Base-by-base conservation (phyloP, 257 asterid genomes). In the Nicotiana obtusifolia region DNA sequence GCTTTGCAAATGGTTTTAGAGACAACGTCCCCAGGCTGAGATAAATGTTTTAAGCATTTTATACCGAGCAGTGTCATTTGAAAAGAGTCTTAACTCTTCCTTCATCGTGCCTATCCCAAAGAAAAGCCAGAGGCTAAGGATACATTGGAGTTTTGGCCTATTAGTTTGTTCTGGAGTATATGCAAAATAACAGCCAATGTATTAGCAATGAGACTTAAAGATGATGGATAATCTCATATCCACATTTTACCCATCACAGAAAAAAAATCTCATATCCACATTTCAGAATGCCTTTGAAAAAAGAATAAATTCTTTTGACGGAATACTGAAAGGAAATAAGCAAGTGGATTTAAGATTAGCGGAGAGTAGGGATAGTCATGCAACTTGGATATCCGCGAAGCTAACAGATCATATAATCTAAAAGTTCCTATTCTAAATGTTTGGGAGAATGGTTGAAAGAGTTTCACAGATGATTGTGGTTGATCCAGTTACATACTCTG, bases 21-120 rank as follows among this genome's bases (percentile, higher is more conserved):
- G 76, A 67, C 53, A 67, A 33, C 17, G 13, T 67, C 53, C 76
- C 41, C 19, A 14, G n/a, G 30, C 31, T 5, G 5, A 24, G 10
- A 68, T n/a, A n/a, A 68, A 68, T 68, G 77, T 68, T 68, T 68
- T 56, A 37, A 68, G 31, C 31, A 68, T 37, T 49, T 37, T 67
- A 35, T n/a, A 68, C 56, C 77, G 22, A 37, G 6, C 31, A 35
- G 54, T 19, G 30, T 68, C 56, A 37, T 5, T 37, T 10, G 19
- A 68, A 68, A 68, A 35, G 30, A 68, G 77, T 68, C 77, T 69
- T 20, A 28, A 13, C 59, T 37, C 56, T 68, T 68, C 64, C 64
- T 57, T 54, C 60, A 54, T 7, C 8, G 64, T 57, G 9, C 24
- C 64, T 57, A 19, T 57, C 64, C 22, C 26, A 19, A 57, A 57